phyloP scores from a whole-genome alignment of 208 protist genomes.

The Acanthamoeba castellanii region DNA sequence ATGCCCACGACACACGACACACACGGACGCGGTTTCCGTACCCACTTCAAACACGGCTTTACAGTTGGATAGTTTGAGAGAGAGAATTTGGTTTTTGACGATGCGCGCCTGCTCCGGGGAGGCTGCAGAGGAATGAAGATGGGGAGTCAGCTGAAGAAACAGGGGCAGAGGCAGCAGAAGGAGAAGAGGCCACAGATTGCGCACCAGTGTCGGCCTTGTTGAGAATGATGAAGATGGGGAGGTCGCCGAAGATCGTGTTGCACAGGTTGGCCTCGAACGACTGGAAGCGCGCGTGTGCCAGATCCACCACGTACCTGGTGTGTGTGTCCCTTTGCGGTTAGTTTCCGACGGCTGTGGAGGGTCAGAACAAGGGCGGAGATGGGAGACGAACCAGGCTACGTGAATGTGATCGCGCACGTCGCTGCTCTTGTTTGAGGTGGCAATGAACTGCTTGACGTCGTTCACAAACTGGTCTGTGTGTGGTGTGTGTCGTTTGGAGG shows the following conservation, averaged over 20 bases:
- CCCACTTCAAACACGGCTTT: slow-evolving; percentile 68
- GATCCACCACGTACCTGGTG: slow-evolving; percentile 48
- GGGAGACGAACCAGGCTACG: background rate
- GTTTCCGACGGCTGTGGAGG: background rate
- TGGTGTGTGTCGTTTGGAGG: background rate
- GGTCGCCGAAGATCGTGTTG: slow-evolving; percentile 11
- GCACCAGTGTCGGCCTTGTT: slow-evolving; percentile 62
- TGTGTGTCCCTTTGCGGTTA: background rate
- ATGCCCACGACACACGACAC: too few species aligned
- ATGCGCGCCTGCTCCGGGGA: slow-evolving; percentile 14
- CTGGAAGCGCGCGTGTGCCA: slow-evolving; percentile 56
- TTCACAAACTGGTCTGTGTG: slow-evolving; percentile 22
- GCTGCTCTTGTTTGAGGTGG: background rate
- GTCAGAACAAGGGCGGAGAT: too few species aligned
- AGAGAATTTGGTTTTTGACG: background rate
- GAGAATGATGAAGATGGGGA: slow-evolving; percentile 46
- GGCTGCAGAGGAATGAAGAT: background rate
- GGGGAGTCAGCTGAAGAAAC: background rate
- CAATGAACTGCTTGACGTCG: slow-evolving; percentile 46
- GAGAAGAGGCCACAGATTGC: too few species aligned
- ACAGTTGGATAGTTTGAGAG: slow-evolving; percentile 24
- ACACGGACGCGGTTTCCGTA: background rate
- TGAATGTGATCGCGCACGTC: slow-evolving; percentile 61
- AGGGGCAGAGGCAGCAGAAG: background rate
- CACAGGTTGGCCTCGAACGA: slow-evolving; percentile 66